Evolutionary conservation across 352 stramenopile genomes (phyloP), one percentile per base, ranked within the genome.

Genomic region (Pythium scleroteichum): DNA sequence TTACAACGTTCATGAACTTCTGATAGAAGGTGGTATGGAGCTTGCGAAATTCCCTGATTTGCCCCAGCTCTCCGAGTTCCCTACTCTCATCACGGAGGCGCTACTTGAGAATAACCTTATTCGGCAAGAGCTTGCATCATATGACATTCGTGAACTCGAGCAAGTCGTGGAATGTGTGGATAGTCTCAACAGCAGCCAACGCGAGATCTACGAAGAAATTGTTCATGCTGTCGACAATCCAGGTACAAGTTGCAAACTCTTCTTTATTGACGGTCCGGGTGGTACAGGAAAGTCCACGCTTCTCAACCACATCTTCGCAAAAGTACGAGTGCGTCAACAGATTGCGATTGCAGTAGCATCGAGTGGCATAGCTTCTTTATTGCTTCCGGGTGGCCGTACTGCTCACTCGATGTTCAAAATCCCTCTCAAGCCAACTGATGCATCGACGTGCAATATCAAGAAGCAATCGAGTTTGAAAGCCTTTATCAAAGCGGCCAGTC

Each of bases 321-420:
- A 40, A 5, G 40, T 76, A 4, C 59, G 68, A 1, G 17, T 50
- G 4, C 17, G 66, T 3, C 5, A 35, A 0, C 63, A 67, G 14
- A 71, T 72, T 12, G 67, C 52, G 0, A 49, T 79, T 5, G 66
- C 67, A 0, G 64, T 68, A 1, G 69, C 74, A 8, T 70, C 69
- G 2, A 72, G 69, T 24, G 62, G 75, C 1, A 75, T 79, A 42
- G 58, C 70, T 1, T 67, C 70, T 3, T 22, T 57, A 5, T 35
- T 82, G 12, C 51, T 82, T 1, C 58, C 38, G 2, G 66, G 66
- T 8, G 74, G 68, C 1, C 48, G 64, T 8, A 82, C 68, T 0
- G 71, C 71, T 1, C 61, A 76, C 26, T 79, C 62, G 1, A 69
- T 38, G 19, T 78, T 84, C 29, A 35, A 35, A 10, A 35, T 35